Base-by-base conservation (phyloP, 257 asterid genomes). In the Cruciata laevipes region DNA sequence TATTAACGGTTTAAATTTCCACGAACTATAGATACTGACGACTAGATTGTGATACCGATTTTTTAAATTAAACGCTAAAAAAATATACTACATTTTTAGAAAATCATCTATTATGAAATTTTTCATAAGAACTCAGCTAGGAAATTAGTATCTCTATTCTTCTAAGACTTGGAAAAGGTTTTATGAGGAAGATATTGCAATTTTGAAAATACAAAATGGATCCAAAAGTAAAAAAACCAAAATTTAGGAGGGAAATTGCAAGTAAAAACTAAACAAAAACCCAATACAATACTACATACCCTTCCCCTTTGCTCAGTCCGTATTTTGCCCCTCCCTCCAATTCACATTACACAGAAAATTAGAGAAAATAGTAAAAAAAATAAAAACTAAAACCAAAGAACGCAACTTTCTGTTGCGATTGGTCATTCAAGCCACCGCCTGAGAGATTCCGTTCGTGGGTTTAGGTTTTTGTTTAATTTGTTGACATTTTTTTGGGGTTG, bases 371-470 rank as follows among this genome's bases (percentile, higher is more conserved):
- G 35, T 16, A 27, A 35, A 20, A 18, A 17, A 61, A 13, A 47
- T 24, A 53, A 3, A 58, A 9, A 69, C 11, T 27, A 40, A 40
- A 72, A 63, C 60, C 33, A 68, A 65, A 53, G 23, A 62, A 72
- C 20, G 53, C 31, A 63, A 40, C 53, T 20, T 71, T 67, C 83
- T 83, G 80, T 64, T 66, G 73, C 78, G 38, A 49, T 78, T 77
- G 81, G 73, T 80, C 73, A 18, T 64, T 72, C 74, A 11, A 71
- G 17, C 3, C 67, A 20, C 65, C 42, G 63, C 31, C 21, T 68
- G 17, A 16, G 37, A 17, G 73, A 16, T 59, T 61, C 8, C 27
- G 24, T 0, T 30, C n/a, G 56, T 32, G 59, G 57, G 31, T 67
- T 62, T 68, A 25, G 40, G 8, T 1, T 7, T 37, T 27, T 30